phyloP scores from a whole-genome alignment of 2,329 filamentous ascomycete genomes.

The Phaeosphaeriaceae sp. region DNA sequence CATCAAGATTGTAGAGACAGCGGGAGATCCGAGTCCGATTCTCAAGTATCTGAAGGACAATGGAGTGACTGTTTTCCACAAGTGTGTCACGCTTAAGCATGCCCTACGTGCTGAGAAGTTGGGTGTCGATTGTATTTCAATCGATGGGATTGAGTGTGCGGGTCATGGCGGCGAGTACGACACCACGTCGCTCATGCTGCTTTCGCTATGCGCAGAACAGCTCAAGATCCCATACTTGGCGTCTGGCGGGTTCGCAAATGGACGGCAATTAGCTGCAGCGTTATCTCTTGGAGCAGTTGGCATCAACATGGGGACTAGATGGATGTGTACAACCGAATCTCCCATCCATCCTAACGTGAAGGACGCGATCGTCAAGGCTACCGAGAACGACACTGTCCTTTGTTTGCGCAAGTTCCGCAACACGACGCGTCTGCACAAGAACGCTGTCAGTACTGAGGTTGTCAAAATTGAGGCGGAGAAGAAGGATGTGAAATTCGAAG shows the following conservation, averaged over 20 bases:
- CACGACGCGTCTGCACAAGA: constrained; percentile 34
- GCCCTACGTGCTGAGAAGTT: constrained; percentile 32
- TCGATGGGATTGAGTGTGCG: constrained; percentile 36
- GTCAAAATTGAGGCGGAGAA: constrained; percentile 35
- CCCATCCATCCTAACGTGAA: constrained; percentile 37
- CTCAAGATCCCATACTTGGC: constrained; percentile 38
- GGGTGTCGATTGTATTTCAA: constrained; percentile 28
- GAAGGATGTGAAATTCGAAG: constrained; percentile 32
- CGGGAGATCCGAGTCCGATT: constrained; percentile 34
- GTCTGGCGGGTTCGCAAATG: constrained; percentile 36
- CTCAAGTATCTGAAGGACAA: constrained; percentile 36
- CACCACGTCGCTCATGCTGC: constrained; percentile 59
- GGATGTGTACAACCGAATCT: constrained; percentile 36
- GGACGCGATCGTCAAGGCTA: constrained; percentile 31
- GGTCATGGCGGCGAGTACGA: constrained; percentile 61
- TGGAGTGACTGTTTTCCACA: constrained; percentile 33
- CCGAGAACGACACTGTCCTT: constrained; percentile 33
- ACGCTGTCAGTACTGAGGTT: constrained; percentile 31
- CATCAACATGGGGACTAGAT: constrained; percentile 39
- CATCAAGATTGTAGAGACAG: constrained; percentile 36
- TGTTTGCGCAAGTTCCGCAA: constrained; percentile 37
- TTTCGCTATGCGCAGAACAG: constrained; percentile 31
- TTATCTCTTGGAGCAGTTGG: constrained; percentile 33
- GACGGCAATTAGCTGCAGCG: constrained; percentile 32
- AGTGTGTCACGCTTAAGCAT: constrained; percentile 35